Conservation (phyloP, 1,139 yeast genomes). For the Barnettozyma hawaiiensis region DNA sequence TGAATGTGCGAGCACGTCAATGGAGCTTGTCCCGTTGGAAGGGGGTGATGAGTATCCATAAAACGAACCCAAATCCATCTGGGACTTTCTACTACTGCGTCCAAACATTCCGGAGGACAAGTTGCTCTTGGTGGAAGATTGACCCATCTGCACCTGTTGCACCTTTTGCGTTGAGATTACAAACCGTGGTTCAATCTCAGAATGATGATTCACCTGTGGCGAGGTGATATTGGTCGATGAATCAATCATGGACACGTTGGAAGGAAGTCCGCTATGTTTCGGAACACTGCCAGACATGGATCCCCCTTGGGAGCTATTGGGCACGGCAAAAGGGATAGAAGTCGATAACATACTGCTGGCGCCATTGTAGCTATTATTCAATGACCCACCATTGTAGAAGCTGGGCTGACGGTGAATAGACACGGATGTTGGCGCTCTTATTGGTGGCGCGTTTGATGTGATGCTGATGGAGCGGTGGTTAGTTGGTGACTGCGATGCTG, state of each 20-base stretch:
- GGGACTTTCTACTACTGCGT: conserved; percentile 21
- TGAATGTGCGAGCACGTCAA: conserved; percentile 18
- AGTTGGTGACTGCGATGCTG: conserved; percentile 6
- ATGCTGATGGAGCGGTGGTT: neutral
- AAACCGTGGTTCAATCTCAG: conserved; percentile 59
- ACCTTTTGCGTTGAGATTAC: conserved; percentile 63
- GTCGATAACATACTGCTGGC: conserved; percentile 38
- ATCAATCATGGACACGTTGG: conserved; percentile 43
- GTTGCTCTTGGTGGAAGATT: conserved; percentile 20
- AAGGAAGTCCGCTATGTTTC: conserved; percentile 48
- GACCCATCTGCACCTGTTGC: conserved; percentile 21
- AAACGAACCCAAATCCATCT: conserved; percentile 23
- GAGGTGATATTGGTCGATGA: conserved; percentile 62
- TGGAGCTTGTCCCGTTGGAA: conserved; percentile 8
- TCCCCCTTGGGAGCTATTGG: conserved; percentile 29
- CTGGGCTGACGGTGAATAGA: conserved; percentile 25
- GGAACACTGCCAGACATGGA: conserved; percentile 31
- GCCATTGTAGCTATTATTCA: neutral
- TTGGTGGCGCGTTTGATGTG: conserved; percentile 24
- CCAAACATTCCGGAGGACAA: conserved; percentile 2
- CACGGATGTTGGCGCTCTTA: conserved; percentile 25
- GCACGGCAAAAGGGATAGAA: conserved; percentile 69
- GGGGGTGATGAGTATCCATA: conserved; percentile 21
- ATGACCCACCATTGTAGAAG: conserved; percentile 12
- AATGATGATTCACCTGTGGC: conserved; percentile 48